Evolutionary conservation across 1,139 yeast genomes (phyloP).

Genomic region (Candida freyschussii): DNA sequence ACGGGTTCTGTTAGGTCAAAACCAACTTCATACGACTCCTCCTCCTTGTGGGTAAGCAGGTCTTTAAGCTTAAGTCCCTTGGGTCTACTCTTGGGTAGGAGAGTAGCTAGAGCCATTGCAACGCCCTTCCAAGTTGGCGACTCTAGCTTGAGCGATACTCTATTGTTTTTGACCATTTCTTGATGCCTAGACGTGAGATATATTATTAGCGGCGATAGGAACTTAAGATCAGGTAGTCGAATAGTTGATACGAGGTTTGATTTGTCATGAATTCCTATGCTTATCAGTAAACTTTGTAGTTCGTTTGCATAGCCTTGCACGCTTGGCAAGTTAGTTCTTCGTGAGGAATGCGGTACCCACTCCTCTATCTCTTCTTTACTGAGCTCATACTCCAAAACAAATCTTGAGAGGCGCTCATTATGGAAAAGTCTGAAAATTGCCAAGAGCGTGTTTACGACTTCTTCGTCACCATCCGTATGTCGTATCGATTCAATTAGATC

Average conservation of each 20-base stretch:
- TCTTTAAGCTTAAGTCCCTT: constrained; percentile 32
- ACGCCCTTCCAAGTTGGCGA: constrained; percentile 26
- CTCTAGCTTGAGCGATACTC: constrained; percentile 7
- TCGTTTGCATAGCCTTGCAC: constrained; percentile 14
- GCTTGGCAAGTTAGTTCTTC: constrained; percentile 13
- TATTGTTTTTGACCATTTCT: constrained; percentile 30
- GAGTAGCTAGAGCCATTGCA: constrained; percentile 20
- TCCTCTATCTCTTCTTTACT: constrained; percentile 45
- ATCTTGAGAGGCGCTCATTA: constrained; percentile 49
- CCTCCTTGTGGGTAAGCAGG: constrained; percentile 6
- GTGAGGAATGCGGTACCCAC: constrained; percentile 33
- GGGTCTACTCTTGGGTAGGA: constrained; percentile 26
- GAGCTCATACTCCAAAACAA: constrained; percentile 59
- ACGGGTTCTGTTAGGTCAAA: no score
- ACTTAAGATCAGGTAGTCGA: constrained; percentile 12
- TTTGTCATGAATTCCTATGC: no score
- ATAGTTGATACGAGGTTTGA: no score
- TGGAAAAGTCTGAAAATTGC: constrained; percentile 47
- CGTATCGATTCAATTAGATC: constrained; percentile 52
- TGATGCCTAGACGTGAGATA: constrained; percentile 29
- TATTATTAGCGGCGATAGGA: constrained; percentile 20
- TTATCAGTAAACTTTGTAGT: no score
- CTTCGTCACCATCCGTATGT: constrained; percentile 61
- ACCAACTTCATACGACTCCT: no score
- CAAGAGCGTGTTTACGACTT: constrained; percentile 42